Evolutionary conservation across 768 basidiomycete genomes (phyloP).

Genomic region (Suillus fuscotomentosus): DNA sequence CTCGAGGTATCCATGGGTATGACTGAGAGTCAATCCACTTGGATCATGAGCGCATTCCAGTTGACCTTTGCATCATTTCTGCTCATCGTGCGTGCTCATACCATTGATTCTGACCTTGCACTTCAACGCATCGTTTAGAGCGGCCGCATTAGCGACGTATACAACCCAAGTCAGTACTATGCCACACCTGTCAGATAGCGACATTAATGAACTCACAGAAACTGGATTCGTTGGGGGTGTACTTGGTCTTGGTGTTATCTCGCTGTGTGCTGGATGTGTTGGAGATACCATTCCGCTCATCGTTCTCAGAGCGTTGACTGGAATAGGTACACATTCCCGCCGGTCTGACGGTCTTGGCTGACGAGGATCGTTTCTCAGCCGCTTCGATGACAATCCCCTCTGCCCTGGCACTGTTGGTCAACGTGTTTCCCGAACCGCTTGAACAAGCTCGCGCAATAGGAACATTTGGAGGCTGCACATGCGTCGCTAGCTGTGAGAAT

Average conservation of each 20-base stretch:
- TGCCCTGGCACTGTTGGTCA: conserved; percentile 48
- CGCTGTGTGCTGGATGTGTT: conserved; percentile 47
- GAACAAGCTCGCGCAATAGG: conserved; percentile 49
- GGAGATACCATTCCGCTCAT: conserved; percentile 45
- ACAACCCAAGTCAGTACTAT: conserved; percentile 36
- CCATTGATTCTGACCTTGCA: not conserved
- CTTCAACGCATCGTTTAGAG: conserved; percentile 23
- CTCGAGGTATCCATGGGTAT: conserved; percentile 24
- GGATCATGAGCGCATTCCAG: conserved; percentile 44
- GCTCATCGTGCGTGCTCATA: conserved; percentile 28
- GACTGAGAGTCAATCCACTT: conserved; percentile 28
- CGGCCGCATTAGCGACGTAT: conserved; percentile 38
- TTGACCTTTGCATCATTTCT: conserved; percentile 43
- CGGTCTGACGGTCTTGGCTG: not conserved
- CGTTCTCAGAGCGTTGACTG: conserved; percentile 50
- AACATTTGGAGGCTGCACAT: conserved; percentile 46
- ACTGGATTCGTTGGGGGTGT: conserved; percentile 42
- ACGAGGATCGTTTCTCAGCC: conserved; percentile 24
- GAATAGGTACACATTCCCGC: conserved; percentile 34
- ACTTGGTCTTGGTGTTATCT: conserved; percentile 39
- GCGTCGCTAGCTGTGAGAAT: conserved; percentile 40
- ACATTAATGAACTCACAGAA: conserved; percentile 23
- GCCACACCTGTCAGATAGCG: not conserved
- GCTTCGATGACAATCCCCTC: conserved; percentile 53
- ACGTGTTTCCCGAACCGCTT: conserved; percentile 45